Evolutionary conservation across 75 land plant genomes (phyloP).

Genomic region (Pseudotsuga menziesii): DNA sequence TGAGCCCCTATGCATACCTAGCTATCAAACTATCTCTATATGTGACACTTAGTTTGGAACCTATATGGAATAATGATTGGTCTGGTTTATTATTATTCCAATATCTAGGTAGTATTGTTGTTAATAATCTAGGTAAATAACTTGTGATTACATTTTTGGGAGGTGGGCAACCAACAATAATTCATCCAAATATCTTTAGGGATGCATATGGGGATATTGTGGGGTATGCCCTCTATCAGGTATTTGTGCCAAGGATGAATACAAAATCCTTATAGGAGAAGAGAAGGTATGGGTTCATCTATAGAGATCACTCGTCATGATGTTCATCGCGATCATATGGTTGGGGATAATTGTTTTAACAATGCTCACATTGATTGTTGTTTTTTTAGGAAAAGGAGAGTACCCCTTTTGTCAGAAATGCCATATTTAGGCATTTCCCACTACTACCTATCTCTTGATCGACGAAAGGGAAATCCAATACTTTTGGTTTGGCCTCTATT

Average conservation of each 20-base stretch:
- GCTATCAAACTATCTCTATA: too few species aligned
- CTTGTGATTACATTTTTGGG: too few species aligned
- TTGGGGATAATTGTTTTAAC: constrained; percentile 31
- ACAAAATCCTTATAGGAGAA: constrained; percentile 67
- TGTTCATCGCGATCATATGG: constrained; percentile 16
- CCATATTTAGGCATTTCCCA: constrained; percentile 22
- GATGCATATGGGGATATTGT: too few species aligned
- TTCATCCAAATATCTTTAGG: too few species aligned
- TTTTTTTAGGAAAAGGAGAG: constrained; percentile 42
- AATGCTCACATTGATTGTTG: constrained; percentile 42
- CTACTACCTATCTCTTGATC: constrained; percentile 15
- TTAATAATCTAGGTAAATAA: too few species aligned
- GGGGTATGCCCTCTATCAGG: constrained; percentile 63
- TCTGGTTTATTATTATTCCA: too few species aligned
- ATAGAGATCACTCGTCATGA: constrained; percentile 36
- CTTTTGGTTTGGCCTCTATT: constrained; percentile 75
- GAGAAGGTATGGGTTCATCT: constrained; percentile 57
- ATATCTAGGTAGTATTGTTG: too few species aligned
- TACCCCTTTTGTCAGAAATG: constrained; percentile 60
- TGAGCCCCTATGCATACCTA: too few species aligned
- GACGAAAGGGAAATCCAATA: constrained; percentile 76
- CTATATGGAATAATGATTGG: too few species aligned
- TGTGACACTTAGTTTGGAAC: too few species aligned
- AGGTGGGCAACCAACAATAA: too few species aligned
- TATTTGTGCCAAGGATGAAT: constrained; percentile 88